A percentile compares a stretch with the other conserved stretches of the same genome.
phyloP scores from a whole-genome alignment of 2,329 filamentous ascomycete species.

The Xylariales sp. region DNA sequence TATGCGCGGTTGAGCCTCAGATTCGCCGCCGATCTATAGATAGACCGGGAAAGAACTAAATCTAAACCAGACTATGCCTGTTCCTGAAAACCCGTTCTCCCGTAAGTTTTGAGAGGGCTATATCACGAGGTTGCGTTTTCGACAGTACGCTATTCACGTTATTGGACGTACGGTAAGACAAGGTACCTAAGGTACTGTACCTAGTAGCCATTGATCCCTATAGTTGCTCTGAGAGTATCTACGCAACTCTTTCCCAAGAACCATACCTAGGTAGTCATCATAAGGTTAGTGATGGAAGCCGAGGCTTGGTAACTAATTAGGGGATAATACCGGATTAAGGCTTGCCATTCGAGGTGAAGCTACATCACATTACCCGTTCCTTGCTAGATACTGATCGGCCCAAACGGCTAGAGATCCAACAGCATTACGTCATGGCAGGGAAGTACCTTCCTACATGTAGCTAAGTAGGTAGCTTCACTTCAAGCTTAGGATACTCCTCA shows the following conservation, averaged over 20 bases:
- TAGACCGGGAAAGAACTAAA: not conserved
- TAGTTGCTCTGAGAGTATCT: not conserved
- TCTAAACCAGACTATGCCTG: conserved; percentile 28
- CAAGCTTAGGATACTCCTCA: not conserved
- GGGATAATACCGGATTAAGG: too few relatives aligned
- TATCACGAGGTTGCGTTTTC: not conserved
- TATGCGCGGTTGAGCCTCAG: conserved; percentile 20
- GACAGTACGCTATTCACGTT: not conserved
- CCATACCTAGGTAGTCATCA: too few relatives aligned
- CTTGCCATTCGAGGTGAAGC: not conserved
- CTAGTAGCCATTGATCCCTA: too few relatives aligned
- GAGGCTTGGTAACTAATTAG: too few relatives aligned
- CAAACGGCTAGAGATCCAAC: not conserved
- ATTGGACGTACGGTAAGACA: too few relatives aligned
- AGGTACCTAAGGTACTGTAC: too few relatives aligned
- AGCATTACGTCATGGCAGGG: conserved; percentile 15
- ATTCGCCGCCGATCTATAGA: conserved; percentile 21
- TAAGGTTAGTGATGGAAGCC: too few relatives aligned
- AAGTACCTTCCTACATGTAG: too few relatives aligned
- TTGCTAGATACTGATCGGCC: not conserved
- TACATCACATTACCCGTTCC: too few relatives aligned
- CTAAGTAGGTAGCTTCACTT: too few relatives aligned
- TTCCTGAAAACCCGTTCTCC: conserved; percentile 28
- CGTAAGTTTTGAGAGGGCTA: too few relatives aligned
- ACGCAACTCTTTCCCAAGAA: not conserved